A percentile compares a stretch with the other conserved stretches of the same genome.
These are phyloP conservation scores for Hypoxylon sp. DNA, from an alignment of 2,329 filamentous ascomycete genomes.

Conservation along the genomic window DNA sequence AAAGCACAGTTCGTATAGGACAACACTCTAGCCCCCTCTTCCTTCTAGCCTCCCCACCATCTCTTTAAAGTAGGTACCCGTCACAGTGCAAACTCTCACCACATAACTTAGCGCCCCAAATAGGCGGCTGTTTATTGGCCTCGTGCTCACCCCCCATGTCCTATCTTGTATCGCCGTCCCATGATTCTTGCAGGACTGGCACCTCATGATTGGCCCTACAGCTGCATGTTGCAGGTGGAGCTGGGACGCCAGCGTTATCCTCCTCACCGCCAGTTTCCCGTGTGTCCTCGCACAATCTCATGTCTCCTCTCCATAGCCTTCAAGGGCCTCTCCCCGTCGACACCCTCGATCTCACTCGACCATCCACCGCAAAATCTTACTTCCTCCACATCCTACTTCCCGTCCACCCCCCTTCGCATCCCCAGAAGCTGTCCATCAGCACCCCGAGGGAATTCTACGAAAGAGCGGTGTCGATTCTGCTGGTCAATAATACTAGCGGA, in stretches of 20 bases:
- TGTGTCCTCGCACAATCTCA: conserved; percentile 52
- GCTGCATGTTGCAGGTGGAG: conserved; percentile 55
- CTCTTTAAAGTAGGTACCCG: conserved; percentile 31
- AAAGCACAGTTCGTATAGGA: background rate
- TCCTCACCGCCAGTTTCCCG: conserved; percentile 56
- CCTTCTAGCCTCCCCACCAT: conserved; percentile 18
- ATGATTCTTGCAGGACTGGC: conserved; percentile 47
- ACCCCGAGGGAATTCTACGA: conserved; percentile 52
- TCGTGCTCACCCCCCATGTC: conserved; percentile 37
- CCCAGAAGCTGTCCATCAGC: conserved; percentile 47
- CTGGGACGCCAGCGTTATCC: conserved; percentile 53
- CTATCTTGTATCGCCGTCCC: conserved; percentile 45
- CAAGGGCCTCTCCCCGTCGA: conserved; percentile 51
- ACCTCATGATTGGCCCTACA: conserved; percentile 47
- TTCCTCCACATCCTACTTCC: conserved; percentile 52
- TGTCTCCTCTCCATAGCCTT: conserved; percentile 50
- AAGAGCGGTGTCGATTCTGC: conserved; percentile 64
- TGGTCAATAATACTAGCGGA: conserved; percentile 64
- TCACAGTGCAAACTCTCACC: conserved; percentile 35
- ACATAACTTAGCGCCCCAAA: conserved; percentile 23
- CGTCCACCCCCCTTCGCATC: conserved; percentile 51
- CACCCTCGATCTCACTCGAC: conserved; percentile 55
- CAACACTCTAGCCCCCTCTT: background rate
- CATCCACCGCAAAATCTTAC: conserved; percentile 53
- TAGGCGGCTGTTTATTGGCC: conserved; percentile 45